phyloP scores from a whole-genome alignment of 164 flowering plant genomes.

The Pachysandra terminalis region DNA sequence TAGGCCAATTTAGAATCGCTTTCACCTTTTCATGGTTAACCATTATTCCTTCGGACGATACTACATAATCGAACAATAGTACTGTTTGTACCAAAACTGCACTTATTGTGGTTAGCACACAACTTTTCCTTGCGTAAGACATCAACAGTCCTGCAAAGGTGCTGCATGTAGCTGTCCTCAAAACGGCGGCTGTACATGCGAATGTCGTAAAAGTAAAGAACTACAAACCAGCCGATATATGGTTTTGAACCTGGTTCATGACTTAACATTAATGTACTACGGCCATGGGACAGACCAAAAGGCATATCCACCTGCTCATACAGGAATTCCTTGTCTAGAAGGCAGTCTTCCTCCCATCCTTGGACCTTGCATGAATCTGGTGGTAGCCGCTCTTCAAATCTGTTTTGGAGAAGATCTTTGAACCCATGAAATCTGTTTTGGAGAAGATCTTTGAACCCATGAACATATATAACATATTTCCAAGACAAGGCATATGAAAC shows the following conservation, averaged over 20 bases:
- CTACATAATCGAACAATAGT: too few relatives aligned
- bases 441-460: neutral
- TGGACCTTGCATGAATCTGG: neutral
- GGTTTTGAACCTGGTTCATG: neutral
- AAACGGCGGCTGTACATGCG: neutral
- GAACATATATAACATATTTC: too few relatives aligned
- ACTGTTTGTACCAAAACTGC: neutral
- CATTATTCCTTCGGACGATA: too few relatives aligned
- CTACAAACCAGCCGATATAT: neutral
- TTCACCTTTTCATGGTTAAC: neutral
- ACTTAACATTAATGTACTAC: neutral
- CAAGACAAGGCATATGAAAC: too few relatives aligned
- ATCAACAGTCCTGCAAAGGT: neutral
- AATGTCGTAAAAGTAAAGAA: neutral
- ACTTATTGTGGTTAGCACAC: too few relatives aligned
- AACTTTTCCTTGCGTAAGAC: neutral
- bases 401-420: neutral
- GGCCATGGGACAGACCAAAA: neutral
- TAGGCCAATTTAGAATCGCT: neutral
- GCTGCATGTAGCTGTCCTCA: neutral
- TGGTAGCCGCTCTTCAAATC: neutral
- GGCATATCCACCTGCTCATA: neutral
- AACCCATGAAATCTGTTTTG: neutral
- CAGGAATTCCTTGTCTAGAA: neutral
- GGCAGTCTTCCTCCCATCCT: neutral